Evolutionary conservation across 2,329 filamentous ascomycete genomes (phyloP), one percentile per base, ranked within the genome.

Genomic region (Scolecobasidium constrictum): DNA sequence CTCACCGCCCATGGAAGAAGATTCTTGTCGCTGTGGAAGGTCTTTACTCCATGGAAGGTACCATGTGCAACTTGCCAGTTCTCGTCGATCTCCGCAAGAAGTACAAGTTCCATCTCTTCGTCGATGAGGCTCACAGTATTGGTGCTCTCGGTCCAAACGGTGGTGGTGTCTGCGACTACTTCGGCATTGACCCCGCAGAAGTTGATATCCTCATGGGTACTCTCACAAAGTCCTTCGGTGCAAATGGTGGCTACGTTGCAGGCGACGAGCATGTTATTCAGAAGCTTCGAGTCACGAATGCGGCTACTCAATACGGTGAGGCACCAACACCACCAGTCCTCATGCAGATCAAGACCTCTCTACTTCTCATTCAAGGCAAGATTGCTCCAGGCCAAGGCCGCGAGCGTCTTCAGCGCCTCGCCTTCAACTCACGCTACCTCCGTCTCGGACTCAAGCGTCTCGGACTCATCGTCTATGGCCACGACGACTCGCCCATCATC

Each of bases 1-100:
- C 90, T n/a, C 92, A 98, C 63, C 83, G 92, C 21, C 92, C 92
- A 1, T 98, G 92, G 92, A 95, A 94, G 73, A 98, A 96, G 77
- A 96, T 98, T 47, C 64, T 98, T 40, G 85, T 98, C 35, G 88
- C 90, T 28, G 86, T 98, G 28, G 92, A 98, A 62, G 92, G 92
- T 53, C 75, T 98, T 16, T 98, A 98, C 72, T 96, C 90, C 1
- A 98, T 98, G 92, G 92, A 98, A 67, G 92, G 92, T 38, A 95
- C 88, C 51, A 94, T 98, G 85, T 92, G 86, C 64, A 92, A 98
- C 60, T 75, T 98, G n/a, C 92, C 92, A 1, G 86, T 86, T 47
- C 71, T 98, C 40, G 67, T 98, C 46, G 75, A 73, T 40, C 73
- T 98, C 50, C 95, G 94, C 76, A 81, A 81, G 60, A 87, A 85